Evolutionary conservation across 306 rosid genomes (phyloP).

Genomic region (Styphnolobium japonicum): DNA sequence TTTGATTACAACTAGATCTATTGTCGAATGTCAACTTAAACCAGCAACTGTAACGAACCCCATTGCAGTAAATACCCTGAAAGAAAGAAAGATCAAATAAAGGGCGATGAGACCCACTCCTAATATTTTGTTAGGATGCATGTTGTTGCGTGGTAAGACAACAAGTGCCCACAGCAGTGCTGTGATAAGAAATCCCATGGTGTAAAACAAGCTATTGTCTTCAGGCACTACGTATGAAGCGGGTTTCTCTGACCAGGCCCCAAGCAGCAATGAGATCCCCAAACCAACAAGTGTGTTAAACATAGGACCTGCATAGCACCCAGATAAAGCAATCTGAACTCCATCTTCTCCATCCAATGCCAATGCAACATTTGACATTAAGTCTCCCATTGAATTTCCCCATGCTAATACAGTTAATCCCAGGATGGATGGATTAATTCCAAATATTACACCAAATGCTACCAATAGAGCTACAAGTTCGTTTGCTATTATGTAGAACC

Average conservation of each 20-base stretch:
- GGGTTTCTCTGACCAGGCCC: slow-evolving; percentile 67
- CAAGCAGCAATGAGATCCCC: slow-evolving; percentile 83
- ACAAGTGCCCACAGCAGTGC: slow-evolving; percentile 74
- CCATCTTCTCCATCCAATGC: slow-evolving; percentile 85
- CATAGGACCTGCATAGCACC: slow-evolving; percentile 98
- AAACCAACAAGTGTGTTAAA: slow-evolving; percentile 89
- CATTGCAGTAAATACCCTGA: slow-evolving; percentile 47
- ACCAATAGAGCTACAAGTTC: slow-evolving; percentile 89
- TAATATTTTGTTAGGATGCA: slow-evolving; percentile 63
- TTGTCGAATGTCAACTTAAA: slow-evolving; percentile 24
- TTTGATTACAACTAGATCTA: slow-evolving; percentile 3
- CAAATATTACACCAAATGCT: slow-evolving; percentile 75
- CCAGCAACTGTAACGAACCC: slow-evolving; percentile 39
- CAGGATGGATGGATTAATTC: slow-evolving; percentile 86
- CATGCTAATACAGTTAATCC: slow-evolving; percentile 95
- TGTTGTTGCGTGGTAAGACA: slow-evolving; percentile 58
- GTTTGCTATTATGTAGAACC: slow-evolving; percentile 94
- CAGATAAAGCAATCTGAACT: slow-evolving; percentile 93
- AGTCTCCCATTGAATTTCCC: slow-evolving; percentile 98
- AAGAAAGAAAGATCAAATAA: slow-evolving; percentile 64
- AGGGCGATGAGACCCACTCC: slow-evolving; percentile 73
- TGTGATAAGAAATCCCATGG: slow-evolving; percentile 66
- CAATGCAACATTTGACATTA: slow-evolving; percentile 84
- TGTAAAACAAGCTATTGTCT: slow-evolving; percentile 67
- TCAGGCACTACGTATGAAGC: slow-evolving; percentile 47